phyloP scores from a whole-genome alignment of 169 alveolate genomes.

The Eimeria praecox region DNA sequence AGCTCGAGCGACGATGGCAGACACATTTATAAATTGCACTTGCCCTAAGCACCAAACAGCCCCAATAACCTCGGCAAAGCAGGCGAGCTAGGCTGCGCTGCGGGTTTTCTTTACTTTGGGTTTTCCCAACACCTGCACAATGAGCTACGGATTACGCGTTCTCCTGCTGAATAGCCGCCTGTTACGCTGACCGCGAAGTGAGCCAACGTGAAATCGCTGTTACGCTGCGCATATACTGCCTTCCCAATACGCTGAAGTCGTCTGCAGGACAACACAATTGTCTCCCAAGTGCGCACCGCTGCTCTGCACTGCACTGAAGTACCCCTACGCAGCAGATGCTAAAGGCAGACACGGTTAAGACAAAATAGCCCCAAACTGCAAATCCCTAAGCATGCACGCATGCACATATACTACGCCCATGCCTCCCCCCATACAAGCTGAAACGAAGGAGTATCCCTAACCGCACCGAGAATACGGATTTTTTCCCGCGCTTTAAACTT shows the following conservation, averaged over 20 bases:
- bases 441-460: background rate
- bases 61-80: no score
- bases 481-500: no score
- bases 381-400: background rate
- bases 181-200: no score
- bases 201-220: no score
- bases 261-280: no score
- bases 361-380: background rate
- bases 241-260: no score
- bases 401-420: background rate
- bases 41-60: background rate
- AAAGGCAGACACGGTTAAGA: background rate
- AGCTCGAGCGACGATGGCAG: background rate
- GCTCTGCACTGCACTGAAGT: no score
- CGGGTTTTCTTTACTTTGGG: background rate
- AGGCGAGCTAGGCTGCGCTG: background rate
- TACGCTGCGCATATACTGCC: no score
- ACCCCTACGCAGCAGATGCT: background rate
- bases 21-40: background rate
- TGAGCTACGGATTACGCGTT: no score
- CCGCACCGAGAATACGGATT: background rate
- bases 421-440: background rate
- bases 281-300: no score
- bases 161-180: no score
- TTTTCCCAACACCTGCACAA: no score